Evolutionary conservation across 2,329 filamentous ascomycete species (phyloP).

Genomic region (Calonectria pseudoturangicola): DNA sequence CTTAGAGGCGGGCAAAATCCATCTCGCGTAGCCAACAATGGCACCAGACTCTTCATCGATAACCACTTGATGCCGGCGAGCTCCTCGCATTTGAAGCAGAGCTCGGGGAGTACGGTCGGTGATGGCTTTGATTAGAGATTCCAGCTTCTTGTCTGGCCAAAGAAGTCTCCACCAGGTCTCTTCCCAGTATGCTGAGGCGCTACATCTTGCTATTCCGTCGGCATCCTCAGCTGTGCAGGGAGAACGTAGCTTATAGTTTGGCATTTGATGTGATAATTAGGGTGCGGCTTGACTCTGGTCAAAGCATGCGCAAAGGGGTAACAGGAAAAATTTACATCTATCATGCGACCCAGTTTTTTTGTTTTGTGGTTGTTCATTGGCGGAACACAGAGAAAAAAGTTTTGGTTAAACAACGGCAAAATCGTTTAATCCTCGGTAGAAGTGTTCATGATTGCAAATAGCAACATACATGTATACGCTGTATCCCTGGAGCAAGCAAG

Average conservation of each 20-base stretch:
- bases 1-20: background rate
- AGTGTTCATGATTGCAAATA: background rate
- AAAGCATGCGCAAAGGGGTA: background rate
- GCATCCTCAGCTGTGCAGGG: background rate
- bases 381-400: background rate
- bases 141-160: background rate
- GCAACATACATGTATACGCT: no score
- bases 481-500: no score
- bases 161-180: background rate
- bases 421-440: background rate
- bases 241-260: background rate
- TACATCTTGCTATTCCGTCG: background rate
- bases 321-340: background rate
- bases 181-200: background rate
- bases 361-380: background rate
- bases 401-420: background rate
- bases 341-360: background rate
- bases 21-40: background rate
- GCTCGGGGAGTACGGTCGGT: background rate
- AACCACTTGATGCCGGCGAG: slow-evolving; percentile 5
- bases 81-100: background rate
- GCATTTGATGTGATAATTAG: background rate
- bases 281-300: background rate
- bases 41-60: background rate
- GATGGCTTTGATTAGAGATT: background rate